These are phyloP conservation scores for Ophiostoma sp. DNA, from an alignment of 2,329 filamentous ascomycete genomes.

Conservation along the genomic window DNA sequence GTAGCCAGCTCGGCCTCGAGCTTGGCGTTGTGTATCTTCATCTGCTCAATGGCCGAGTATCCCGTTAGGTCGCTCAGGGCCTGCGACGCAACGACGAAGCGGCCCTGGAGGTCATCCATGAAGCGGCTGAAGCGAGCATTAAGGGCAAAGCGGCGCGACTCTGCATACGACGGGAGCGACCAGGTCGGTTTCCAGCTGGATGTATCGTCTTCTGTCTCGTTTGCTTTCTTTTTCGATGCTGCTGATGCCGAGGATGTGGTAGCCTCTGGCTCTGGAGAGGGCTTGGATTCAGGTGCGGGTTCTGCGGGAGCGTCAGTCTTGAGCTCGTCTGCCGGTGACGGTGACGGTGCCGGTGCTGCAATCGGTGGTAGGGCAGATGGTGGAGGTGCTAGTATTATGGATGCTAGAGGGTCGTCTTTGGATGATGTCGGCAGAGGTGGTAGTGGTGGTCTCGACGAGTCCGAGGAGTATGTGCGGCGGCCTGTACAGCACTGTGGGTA, in stretches of 20 bases:
- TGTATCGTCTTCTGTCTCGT: background rate
- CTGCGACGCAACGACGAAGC: slow-evolving; percentile 77
- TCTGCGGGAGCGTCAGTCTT: background rate
- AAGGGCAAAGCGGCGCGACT: slow-evolving; percentile 41
- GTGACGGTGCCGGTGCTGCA: slow-evolving; percentile 4
- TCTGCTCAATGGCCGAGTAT: slow-evolving; percentile 81
- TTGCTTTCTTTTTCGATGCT: background rate
- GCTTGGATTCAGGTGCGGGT: background rate
- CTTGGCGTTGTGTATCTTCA: slow-evolving; percentile 70
- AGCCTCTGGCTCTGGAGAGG: background rate
- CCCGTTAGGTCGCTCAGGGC: slow-evolving; percentile 91
- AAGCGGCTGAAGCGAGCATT: slow-evolving; percentile 56
- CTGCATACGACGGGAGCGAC: slow-evolving; percentile 41
- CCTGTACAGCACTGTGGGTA: background rate
- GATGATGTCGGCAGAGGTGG: background rate
- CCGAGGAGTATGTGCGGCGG: background rate
- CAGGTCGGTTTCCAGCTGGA: background rate
- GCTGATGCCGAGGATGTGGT: background rate
- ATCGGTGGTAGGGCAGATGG: background rate
- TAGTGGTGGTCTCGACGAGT: background rate
- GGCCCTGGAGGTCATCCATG: slow-evolving; percentile 86
- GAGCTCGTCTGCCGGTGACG: background rate
- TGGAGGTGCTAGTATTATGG: slow-evolving; percentile 8
- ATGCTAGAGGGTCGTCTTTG: background rate
- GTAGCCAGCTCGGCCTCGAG: slow-evolving; percentile 56